Percentiles rank a stretch among this genome's conserved stretches.
Conservation (phyloP, 768 basidiomycete genomes). For the Termitomyces sp. region DNA sequence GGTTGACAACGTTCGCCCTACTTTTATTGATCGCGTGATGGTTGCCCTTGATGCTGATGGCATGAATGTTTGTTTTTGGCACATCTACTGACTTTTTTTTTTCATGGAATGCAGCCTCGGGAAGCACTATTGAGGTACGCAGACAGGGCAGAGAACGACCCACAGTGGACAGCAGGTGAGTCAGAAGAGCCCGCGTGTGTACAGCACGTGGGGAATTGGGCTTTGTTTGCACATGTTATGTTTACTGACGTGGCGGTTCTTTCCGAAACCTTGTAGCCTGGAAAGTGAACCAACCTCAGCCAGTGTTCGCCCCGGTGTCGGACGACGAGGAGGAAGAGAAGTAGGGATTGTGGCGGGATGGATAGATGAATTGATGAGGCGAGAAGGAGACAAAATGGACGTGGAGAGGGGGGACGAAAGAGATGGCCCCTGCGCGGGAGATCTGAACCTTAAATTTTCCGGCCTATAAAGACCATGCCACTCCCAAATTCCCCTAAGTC, state of each 20-base stretch:
- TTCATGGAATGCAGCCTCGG: slow-evolving; percentile 63
- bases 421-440: slow-evolving; percentile 71
- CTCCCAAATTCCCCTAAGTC: slow-evolving; percentile 66
- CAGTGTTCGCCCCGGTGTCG: slow-evolving; percentile 71
- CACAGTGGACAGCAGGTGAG: slow-evolving; percentile 83
- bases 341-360: slow-evolving; percentile 16
- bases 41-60: slow-evolving; percentile 10
- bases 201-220: slow-evolving; percentile 25
- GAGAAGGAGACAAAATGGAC: slow-evolving; percentile 13
- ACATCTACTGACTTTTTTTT: slow-evolving; percentile 19
- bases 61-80: slow-evolving; percentile 4
- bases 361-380: slow-evolving; percentile 12
- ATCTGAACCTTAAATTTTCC: slow-evolving; percentile 80
- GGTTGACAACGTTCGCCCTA: slow-evolving; percentile 11
- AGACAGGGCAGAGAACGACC: slow-evolving; percentile 66
- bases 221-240: slow-evolving; percentile 39
- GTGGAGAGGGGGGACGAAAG: slow-evolving; percentile 23
- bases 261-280: slow-evolving; percentile 68
- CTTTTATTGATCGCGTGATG: slow-evolving; percentile 16
- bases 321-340: slow-evolving; percentile 52
- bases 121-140: slow-evolving; percentile 97
- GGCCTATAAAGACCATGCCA: slow-evolving; percentile 78
- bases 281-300: slow-evolving; percentile 79
- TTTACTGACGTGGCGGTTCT: slow-evolving; percentile 64
- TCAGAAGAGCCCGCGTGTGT: slow-evolving; percentile 17